phyloP scores from a whole-genome alignment of 2,329 filamentous ascomycete species.

The Leptographium wingfieldii region DNA sequence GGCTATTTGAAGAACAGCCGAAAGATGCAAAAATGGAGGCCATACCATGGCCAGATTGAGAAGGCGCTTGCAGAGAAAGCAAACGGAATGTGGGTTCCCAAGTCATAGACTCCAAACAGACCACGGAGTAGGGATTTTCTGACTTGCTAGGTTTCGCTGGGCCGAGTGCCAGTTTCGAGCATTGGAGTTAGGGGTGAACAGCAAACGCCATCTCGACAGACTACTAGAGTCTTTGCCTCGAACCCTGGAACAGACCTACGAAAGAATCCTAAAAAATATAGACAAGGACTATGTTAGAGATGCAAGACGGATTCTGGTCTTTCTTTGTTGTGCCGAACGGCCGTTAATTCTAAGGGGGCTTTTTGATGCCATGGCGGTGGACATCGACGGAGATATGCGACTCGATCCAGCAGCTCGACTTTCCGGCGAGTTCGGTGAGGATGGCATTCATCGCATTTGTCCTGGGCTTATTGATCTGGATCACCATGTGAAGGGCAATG shows the following conservation, averaged over 20 bases:
- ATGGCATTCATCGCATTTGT: neutral
- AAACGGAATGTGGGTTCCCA: slow-evolving; percentile 18
- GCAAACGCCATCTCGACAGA: neutral
- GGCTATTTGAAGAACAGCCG: slow-evolving; percentile 14
- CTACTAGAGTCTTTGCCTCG: neutral
- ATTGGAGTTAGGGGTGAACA: slow-evolving; percentile 6
- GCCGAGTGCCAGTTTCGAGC: slow-evolving; percentile 21
- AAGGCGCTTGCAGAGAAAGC: slow-evolving; percentile 15
- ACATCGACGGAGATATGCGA: neutral
- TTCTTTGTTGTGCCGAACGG: neutral
- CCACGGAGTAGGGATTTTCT: neutral
- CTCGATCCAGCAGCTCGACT: neutral
- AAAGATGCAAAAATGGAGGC: slow-evolving; percentile 14
- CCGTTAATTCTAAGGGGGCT: neutral
- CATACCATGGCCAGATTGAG: slow-evolving; percentile 17
- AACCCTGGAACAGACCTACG: neutral
- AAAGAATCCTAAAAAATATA: neutral
- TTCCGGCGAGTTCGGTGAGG: neutral
- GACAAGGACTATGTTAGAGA: neutral
- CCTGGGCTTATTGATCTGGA: neutral
- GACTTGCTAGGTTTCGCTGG: slow-evolving; percentile 22
- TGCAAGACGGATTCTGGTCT: neutral
- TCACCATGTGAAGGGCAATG: neutral
- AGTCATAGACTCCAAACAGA: too few relatives aligned
- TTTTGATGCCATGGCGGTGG: neutral